Evolutionary conservation across 2,329 filamentous ascomycete species (phyloP), one percentile per base, ranked within the genome.

Genomic region (Trichoderma oligosporum): DNA sequence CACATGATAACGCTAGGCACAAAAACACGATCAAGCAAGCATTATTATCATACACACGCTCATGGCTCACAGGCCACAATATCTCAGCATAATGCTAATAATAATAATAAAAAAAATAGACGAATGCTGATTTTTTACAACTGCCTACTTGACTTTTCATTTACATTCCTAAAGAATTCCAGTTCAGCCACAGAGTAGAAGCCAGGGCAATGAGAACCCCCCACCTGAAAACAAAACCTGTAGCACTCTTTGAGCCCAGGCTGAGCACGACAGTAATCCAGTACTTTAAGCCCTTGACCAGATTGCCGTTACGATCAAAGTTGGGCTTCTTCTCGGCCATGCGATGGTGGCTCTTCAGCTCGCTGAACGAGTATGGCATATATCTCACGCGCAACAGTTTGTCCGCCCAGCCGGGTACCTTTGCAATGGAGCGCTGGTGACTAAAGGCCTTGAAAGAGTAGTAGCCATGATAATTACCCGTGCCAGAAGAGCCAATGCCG

Each of bases 311-410:
- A 64, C 85, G 81, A 69, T 86, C 82, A 67, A 88, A 88, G 70
- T 84, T 77, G 61, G 84, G 82, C 67, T 75, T 79, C 61, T 67
- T 58, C 18, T 65, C 63, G 48, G 75, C 74, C 62, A 82, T 68
- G 41, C 70, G 68, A 47, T 74, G 64, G 60, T 80, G 71, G 46
- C 76, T 71, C 42, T 72, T 69, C 57, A 83, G 73, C 61, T 80
- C 70, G 14, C 64, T 66, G 64, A 69, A 69, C 33, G 73, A 71
- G 70, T 85, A 87, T 2, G 85, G 85, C 74, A 85, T 81, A 73
- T 88, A 88, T 60, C 89, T 82, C 52, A 89, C 77, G 58, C 81
- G 79, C 63, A 93, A 74, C 60, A 91, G 67, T 36, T 73, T 61
- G 27, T 76, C 73, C 33, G 68, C 62, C 74, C 73, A 75, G 57